These are phyloP conservation scores for Brassica nigra DNA, from an alignment of 345 rosid species.

Conservation along the genomic window DNA sequence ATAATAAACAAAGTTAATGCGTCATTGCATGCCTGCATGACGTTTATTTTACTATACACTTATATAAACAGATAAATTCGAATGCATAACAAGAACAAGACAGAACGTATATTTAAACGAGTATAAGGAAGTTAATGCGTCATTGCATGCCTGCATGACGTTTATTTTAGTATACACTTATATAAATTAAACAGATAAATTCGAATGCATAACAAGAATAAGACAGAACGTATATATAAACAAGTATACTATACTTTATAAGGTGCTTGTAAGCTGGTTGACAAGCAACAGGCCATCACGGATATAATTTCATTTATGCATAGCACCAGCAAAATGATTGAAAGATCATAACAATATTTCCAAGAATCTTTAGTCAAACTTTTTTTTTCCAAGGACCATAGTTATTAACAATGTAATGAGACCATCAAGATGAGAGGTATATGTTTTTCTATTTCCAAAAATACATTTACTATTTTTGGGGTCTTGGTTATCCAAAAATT, in stretches of 20 bases:
- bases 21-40: slow-evolving; percentile 25
- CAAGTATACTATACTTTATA: slow-evolving; percentile 1
- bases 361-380: too few species aligned
- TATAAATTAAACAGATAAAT: background rate
- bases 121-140: background rate
- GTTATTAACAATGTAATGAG: background rate
- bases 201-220: background rate
- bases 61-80: background rate
- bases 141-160: slow-evolving; percentile 28
- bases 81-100: background rate
- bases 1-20: slow-evolving; percentile 7
- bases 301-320: background rate
- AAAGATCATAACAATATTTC: background rate
- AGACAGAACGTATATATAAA: slow-evolving; percentile 3
- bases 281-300: background rate
- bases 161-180: background rate
- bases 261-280: background rate
- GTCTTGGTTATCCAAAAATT: background rate
- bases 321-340: background rate
- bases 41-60: slow-evolving; percentile 1
- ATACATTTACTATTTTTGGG: background rate
- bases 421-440: background rate
- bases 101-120: background rate
- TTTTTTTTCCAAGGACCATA: background rate
- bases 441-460: background rate